Conservation (phyloP, 495 filamentous ascomycete species). For the Hyaloscypha finlandica region DNA sequence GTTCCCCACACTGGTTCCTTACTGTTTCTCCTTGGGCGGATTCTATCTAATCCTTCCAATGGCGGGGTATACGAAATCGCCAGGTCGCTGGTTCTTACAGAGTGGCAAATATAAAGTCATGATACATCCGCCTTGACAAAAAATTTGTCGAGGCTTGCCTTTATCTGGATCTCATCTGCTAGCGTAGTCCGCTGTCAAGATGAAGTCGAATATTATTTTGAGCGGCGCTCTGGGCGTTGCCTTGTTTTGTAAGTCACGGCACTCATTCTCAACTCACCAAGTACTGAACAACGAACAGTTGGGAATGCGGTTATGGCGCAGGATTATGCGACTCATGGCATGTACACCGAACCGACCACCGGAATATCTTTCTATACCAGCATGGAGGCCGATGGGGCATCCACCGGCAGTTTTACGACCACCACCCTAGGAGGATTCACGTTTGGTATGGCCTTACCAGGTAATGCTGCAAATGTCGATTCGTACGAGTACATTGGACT, state of each 20-base stretch:
- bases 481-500: slow-evolving; percentile 61
- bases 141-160: not conserved
- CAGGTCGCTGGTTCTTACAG: not conserved
- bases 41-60: slow-evolving; percentile 21
- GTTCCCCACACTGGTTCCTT: slow-evolving; percentile 23
- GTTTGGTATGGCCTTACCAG: slow-evolving; percentile 58
- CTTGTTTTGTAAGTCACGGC: slow-evolving; percentile 20
- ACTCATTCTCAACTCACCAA: not conserved
- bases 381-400: slow-evolving; percentile 17
- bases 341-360: slow-evolving; percentile 30
- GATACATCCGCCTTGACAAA: not conserved
- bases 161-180: slow-evolving; percentile 9
- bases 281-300: slow-evolving; percentile 16
- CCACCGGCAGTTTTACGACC: slow-evolving; percentile 11
- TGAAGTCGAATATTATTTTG: slow-evolving; percentile 28
- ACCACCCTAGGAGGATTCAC: slow-evolving; percentile 42
- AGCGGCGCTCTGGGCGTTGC: slow-evolving; percentile 21
- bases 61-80: not conserved
- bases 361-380: slow-evolving; percentile 32
- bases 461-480: slow-evolving; percentile 49
- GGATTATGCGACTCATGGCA: slow-evolving; percentile 27
- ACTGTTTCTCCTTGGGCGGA: slow-evolving; percentile 1
- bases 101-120: slow-evolving; percentile 23
- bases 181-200: slow-evolving; percentile 22
- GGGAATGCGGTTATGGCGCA: slow-evolving; percentile 24